Percentiles rank a stretch among this genome's conserved stretches.
phyloP scores from a whole-genome alignment of 108 stramenopile species.

The Nitzschia sp. region DNA sequence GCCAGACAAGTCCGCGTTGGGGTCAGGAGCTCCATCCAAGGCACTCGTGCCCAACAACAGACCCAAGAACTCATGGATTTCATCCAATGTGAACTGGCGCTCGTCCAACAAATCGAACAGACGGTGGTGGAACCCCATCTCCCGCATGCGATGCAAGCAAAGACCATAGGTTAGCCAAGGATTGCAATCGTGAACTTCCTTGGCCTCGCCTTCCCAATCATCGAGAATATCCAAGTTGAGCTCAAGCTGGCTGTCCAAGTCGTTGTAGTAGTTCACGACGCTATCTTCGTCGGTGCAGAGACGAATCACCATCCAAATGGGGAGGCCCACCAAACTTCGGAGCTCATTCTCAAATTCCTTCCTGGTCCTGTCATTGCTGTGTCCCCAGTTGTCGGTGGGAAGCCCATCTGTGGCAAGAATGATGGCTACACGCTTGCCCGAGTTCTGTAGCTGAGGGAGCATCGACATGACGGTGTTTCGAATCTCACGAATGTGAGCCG shows the following conservation, averaged over 20 bases:
- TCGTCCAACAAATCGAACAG: slow-evolving; percentile 88
- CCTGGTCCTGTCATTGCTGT: slow-evolving; percentile 8
- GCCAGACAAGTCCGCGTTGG: slow-evolving; percentile 60
- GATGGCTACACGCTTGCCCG: slow-evolving; percentile 73
- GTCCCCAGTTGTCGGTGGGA: slow-evolving; percentile 65
- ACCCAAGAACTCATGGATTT: slow-evolving; percentile 66
- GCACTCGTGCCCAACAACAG: slow-evolving; percentile 53
- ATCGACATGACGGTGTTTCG: slow-evolving; percentile 51
- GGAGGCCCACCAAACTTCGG: slow-evolving; percentile 65
- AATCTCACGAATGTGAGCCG: slow-evolving; percentile 71
- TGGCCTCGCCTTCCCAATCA: slow-evolving; percentile 79
- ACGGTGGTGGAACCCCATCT: slow-evolving; percentile 82
- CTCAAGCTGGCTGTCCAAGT: slow-evolving; percentile 78
- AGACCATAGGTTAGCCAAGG: slow-evolving; percentile 89
- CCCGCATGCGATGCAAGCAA: slow-evolving; percentile 80
- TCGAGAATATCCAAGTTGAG: slow-evolving; percentile 84
- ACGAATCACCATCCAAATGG: slow-evolving; percentile 84
- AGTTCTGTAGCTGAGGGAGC: slow-evolving; percentile 40
- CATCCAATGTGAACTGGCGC: slow-evolving; percentile 53
- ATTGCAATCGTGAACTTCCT: slow-evolving; percentile 79
- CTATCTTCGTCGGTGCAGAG: slow-evolving; percentile 86
- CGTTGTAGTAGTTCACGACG: slow-evolving; percentile 82
- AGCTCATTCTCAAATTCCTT: slow-evolving; percentile 55
- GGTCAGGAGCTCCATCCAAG: slow-evolving; percentile 73
- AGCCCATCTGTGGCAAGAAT: slow-evolving; percentile 87